phyloP scores from a whole-genome alignment of 805 yeast genomes.

The Cyberlindnera xishuangbannaensis region DNA sequence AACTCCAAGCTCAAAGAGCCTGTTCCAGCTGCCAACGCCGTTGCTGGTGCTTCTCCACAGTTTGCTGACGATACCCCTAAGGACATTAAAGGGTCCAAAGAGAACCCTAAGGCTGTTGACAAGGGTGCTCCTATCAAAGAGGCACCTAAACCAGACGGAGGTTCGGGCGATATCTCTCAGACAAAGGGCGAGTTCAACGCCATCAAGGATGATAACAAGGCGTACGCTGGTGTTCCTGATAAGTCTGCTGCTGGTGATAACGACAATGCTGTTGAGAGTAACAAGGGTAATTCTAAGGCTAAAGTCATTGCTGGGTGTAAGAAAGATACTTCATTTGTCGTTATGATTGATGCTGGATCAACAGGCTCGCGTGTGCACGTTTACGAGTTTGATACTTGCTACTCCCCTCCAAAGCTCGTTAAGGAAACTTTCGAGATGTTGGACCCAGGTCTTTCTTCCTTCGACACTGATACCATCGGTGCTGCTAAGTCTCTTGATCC shows the following conservation, averaged over 20 bases:
- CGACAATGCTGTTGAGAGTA: conserved; percentile 9
- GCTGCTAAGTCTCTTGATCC: conserved; percentile 92
- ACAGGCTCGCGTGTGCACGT: conserved; percentile 96
- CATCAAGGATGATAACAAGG: conserved; percentile 23
- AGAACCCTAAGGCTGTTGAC: conserved; percentile 23
- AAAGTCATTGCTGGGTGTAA: conserved; percentile 28
- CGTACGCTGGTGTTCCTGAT: conserved; percentile 26
- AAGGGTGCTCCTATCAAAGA: conserved; percentile 24
- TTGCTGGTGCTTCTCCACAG: conserved; percentile 17
- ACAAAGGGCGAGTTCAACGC: conserved; percentile 22
- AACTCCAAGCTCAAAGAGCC: no score
- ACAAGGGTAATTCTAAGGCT: conserved; percentile 9
- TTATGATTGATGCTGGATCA: conserved; percentile 98
- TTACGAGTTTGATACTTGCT: conserved; percentile 84
- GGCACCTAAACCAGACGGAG: conserved; percentile 25
- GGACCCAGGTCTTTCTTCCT: conserved; percentile 88
- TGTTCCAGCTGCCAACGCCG: no score
- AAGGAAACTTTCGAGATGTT: conserved; percentile 82
- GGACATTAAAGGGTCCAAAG: conserved; percentile 8
- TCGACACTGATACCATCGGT: conserved; percentile 68
- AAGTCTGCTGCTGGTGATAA: conserved; percentile 14
- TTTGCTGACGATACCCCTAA: conserved; percentile 19
- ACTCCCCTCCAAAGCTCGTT: conserved; percentile 73
- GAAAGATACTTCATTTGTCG: conserved; percentile 59
- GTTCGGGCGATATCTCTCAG: conserved; percentile 4